Evolutionary conservation across 2,329 filamentous ascomycete genomes (phyloP), one percentile per base, ranked within the genome.

Genomic region (Coniochaeta sp.): DNA sequence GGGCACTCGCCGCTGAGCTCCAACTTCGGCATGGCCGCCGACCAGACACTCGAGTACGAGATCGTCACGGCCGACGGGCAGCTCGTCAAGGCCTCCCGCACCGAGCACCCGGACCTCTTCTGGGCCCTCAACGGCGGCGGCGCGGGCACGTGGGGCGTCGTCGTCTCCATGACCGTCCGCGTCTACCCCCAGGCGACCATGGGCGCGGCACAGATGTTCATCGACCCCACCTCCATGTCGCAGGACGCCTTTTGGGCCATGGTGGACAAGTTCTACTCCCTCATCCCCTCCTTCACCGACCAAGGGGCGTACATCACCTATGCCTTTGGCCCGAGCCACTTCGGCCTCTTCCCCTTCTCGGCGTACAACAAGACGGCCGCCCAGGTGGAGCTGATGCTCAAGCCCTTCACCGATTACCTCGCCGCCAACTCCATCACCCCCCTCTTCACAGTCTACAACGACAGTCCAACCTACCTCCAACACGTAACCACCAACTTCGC

Each of bases 1-100:
- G 76, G 76, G 0, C 74, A 78, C 56, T 67, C 65, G 1, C 62
- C 68, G 1, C 61, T 63, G 52, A 55, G 55, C 0, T 52, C 52
- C 1, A 51, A 55, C 18, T 54, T 69, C 50, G 74, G 74, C 0
- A 68, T 70, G 49, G 67, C 63, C 14, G 70, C 66, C 49, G 71
- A 71, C 50, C 69, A 64, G 12, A 63, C 73, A 7, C 46, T 63
- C 26, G 66, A 64, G 42, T 73, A 63, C 52, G 65, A 74, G 18
- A 38, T 61, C 18, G 71, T 77, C 4, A 65, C 74, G 1, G 66
- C 69, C 2, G 62, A 67, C 53, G 72, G 72, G 5, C 56, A 54
- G n/a, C 48, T 59, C 49, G 40, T 55, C 35, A 53, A 47, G 9
- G 55, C 54, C 7, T 51, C 48, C 7, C 30, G 45, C 10, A 53